phyloP scores from a whole-genome alignment of 495 filamentous ascomycete species.

The Cercophora sp. region DNA sequence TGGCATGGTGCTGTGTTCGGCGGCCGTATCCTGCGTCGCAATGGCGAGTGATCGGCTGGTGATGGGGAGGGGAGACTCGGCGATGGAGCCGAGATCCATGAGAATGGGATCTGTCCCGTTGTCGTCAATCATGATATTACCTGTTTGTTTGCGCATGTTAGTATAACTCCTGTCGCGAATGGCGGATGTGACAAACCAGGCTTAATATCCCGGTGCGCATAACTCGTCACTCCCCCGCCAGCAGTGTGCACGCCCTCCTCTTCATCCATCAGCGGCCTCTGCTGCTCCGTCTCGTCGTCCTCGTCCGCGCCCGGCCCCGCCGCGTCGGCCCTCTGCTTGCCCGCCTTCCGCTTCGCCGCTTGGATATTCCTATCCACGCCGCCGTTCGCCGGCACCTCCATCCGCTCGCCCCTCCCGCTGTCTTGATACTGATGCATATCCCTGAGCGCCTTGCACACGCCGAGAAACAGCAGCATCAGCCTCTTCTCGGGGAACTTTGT shows the following conservation, averaged over 20 bases:
- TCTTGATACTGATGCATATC: constrained; percentile 84
- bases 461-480: constrained; percentile 85
- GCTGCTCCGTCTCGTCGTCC: constrained; percentile 68
- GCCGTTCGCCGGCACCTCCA: constrained; percentile 33
- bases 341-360: constrained; percentile 54
- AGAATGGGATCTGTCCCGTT: constrained; percentile 82
- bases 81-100: constrained; percentile 96
- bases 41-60: constrained; percentile 88
- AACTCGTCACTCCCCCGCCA: constrained; percentile 70
- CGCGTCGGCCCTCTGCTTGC: constrained; percentile 50
- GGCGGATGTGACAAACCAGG: constrained; percentile 57
- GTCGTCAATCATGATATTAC: constrained; percentile 95
- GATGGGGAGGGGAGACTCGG: constrained; percentile 85
- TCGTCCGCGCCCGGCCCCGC: constrained; percentile 47
- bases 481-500: constrained; percentile 84
- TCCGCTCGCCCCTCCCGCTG: constrained; percentile 42
- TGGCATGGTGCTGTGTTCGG: constrained; percentile 96
- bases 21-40: constrained; percentile 87
- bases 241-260: constrained; percentile 60
- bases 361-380: constrained; percentile 41
- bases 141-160: constrained; percentile 35
- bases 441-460: constrained; percentile 81
- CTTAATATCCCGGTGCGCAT: constrained; percentile 96
- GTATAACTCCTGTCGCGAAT: neutral
- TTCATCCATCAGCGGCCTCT: constrained; percentile 77